These are phyloP conservation scores for Talaromyces piceae DNA, from an alignment of 2,329 filamentous ascomycete species.

Conservation along the genomic window DNA sequence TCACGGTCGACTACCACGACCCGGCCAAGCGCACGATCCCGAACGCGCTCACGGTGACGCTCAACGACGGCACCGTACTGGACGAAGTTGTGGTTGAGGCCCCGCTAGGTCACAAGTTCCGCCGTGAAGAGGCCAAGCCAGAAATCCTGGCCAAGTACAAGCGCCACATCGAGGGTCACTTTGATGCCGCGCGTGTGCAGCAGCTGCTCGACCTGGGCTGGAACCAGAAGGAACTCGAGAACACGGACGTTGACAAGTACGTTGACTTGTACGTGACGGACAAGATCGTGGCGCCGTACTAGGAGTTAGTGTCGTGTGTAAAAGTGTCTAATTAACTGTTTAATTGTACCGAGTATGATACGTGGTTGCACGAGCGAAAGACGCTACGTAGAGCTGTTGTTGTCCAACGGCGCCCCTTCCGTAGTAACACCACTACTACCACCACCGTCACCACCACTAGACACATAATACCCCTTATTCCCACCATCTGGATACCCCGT, in stretches of 20 bases:
- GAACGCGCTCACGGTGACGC: constrained; percentile 88
- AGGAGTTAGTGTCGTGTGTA: no score
- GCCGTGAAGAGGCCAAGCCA: constrained; percentile 94
- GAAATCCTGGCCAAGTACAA: constrained; percentile 94
- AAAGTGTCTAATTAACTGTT: no score
- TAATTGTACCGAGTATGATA: not conserved
- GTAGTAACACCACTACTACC: no score
- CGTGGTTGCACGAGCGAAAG: no score
- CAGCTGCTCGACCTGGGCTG: constrained; percentile 74
- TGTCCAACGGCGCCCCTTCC: no score
- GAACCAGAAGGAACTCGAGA: constrained; percentile 67
- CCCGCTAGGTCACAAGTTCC: constrained; percentile 81
- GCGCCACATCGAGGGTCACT: constrained; percentile 82
- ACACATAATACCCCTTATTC: not conserved
- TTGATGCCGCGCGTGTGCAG: constrained; percentile 66
- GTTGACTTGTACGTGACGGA: constrained; percentile 73
- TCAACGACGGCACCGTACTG: constrained; percentile 88
- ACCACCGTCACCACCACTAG: no score
- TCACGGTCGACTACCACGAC: constrained; percentile 93
- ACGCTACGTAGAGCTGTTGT: no score
- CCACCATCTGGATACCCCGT: constrained; percentile 20
- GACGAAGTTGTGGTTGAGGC: constrained; percentile 91
- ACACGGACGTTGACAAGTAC: constrained; percentile 82
- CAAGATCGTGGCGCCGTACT: constrained; percentile 26
- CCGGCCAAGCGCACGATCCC: constrained; percentile 89